Evolutionary conservation across 2,329 filamentous ascomycete species (phyloP), one percentile per base, ranked within the genome.

Genomic region (Stromatinia cepivora): DNA sequence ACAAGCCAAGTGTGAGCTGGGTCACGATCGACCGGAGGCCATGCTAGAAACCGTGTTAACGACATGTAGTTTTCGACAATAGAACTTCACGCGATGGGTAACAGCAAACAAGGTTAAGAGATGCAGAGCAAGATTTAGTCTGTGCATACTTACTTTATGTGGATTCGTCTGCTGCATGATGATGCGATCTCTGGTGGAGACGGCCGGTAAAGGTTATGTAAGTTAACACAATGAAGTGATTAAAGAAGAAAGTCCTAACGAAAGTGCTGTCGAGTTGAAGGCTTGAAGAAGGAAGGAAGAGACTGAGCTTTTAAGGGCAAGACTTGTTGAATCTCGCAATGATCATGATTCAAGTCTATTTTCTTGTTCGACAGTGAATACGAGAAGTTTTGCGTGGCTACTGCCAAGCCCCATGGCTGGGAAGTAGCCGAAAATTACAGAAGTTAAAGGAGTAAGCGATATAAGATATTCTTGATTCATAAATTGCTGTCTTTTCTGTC

Each of bases 121-220:
- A 15, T n/a, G 28, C 15, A 15, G 39, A 31, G 54, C 11, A n/a
- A 36, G 31, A 34, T 31, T 20, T 34, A 6, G 45, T 34, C 20
- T 45, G 63, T 56, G 63, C 39, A 36, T 58, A 46, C 65, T 59
- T 57, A 66, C 63, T 31, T 45, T 42, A 31, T 34, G 52, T 58
- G 50, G 52, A 54, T 58, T 57, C 22, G 42, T 57, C 64, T 56
- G 52, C 25, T 57, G 28, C 64, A 66, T 58, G 42, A n/a, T 34
- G 39, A n/a, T 46, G 13, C n/a, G 25, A 45, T 31, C 25, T 54
- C 22, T 25, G n/a, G 36, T 46, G 25, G 56, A n/a, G 17, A 46
- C 15, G 17, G 5, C 42, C 46, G 31, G 25, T 42, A 5, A 42
- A 42, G 15, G 11, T 58, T 8, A 57, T 15, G 17, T 28, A n/a